Conservation (phyloP, 1,284 basidiomycete species). For the Naganishia cerealis region DNA sequence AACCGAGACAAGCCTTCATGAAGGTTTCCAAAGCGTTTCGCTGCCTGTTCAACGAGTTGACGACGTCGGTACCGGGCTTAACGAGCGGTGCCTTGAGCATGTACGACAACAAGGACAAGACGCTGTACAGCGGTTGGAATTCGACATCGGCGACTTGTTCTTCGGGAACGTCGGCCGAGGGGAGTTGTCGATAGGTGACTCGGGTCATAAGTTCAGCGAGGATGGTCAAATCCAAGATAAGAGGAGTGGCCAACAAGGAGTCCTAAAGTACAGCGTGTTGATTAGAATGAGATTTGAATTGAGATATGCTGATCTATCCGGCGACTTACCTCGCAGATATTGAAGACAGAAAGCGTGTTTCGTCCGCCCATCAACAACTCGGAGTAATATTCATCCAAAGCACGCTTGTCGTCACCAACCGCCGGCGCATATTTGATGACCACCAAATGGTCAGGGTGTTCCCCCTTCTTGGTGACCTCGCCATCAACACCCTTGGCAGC, state of each 20-base stretch:
- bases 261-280: conserved; percentile 57
- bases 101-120: conserved; percentile 85
- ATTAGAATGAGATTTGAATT: too few species aligned
- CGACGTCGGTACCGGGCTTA: conserved; percentile 90
- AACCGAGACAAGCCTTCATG: conserved; percentile 73
- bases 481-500: conserved; percentile 59
- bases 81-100: conserved; percentile 98
- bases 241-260: conserved; percentile 89
- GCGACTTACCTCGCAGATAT: conserved; percentile 75
- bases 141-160: conserved; percentile 56
- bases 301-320: conserved; percentile 42
- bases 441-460: conserved; percentile 93
- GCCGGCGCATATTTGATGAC: conserved; percentile 84
- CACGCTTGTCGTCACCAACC: conserved; percentile 94
- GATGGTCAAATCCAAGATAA: conserved; percentile 91
- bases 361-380: conserved; percentile 72
- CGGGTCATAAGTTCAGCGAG: conserved; percentile 93
- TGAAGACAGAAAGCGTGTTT: conserved; percentile 88
- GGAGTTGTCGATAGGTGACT: conserved; percentile 73
- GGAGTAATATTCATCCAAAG: conserved; percentile 98
- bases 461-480: conserved; percentile 58
- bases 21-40: conserved; percentile 83
- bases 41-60: conserved; percentile 93
- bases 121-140: conserved; percentile 79
- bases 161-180: conserved; percentile 28